Base-by-base conservation (phyloP, 2,329 filamentous ascomycete species). In the Colletotrichum shisoi region DNA sequence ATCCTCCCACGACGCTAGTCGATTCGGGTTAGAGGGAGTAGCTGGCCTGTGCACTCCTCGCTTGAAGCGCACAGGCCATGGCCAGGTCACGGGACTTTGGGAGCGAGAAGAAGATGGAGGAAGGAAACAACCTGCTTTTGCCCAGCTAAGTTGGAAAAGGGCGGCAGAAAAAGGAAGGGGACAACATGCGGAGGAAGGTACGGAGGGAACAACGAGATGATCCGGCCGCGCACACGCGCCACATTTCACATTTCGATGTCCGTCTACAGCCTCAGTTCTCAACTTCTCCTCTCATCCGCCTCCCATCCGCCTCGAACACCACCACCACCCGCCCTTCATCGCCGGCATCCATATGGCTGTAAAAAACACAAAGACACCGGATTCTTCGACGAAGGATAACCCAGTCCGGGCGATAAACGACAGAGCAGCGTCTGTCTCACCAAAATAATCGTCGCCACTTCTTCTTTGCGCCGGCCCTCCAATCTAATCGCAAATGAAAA, bases 401-500 rank as follows among this genome's bases (percentile, higher is more conserved):
- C 27, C 8, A 8, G 27, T 1, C 8, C 27, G 7, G 7, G 27
- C 27, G 27, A 31, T 31, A 31, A 31, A 34, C 31, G 8, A 34
- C 31, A 34, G 31, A 34, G 31, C 31, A 9, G 7, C 31, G 31
- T 34, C 31, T 34, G 31, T 34, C 17, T 31, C 57, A 19, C 45
- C 13, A 34, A 31, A 34, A 17, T 17, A 34, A 17, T 17, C 7
- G 45, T 9, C 21, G 15, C 27, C 46, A 17, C 46, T 34, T 8
- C n/a, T 17, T 17, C 7, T 42, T 37, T 37, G 12, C 19, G 13
- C 8, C 19, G 6, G 19, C 12, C 58, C 34, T 52, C 27, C 21
- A 54, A 65, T 54, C 48, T 46, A 17, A 24, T 19, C 13, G 13
- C 48, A 54, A 53, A 58, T 53, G 12, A 37, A 48, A 37, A 7